These are phyloP conservation scores for Wickerhamiella brachini DNA, from an alignment of 805 yeast species.

Conservation along the genomic window DNA sequence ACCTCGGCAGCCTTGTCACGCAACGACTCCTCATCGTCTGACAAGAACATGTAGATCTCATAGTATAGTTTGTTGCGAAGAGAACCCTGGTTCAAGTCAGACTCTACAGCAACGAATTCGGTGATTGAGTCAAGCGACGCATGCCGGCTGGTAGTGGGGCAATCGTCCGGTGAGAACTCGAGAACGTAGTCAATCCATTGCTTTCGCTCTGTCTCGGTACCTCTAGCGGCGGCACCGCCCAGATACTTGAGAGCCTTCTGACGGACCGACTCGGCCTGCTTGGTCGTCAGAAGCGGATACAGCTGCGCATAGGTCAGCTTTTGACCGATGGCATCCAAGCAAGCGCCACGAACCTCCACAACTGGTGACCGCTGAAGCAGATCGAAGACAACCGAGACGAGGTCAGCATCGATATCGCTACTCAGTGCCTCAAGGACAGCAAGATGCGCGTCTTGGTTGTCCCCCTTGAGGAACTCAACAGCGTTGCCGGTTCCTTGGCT, in stretches of 20 bases:
- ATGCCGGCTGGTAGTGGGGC: conserved; percentile 33
- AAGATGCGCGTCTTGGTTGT: conserved; percentile 2
- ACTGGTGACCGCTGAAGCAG: background rate
- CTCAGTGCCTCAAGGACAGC: background rate
- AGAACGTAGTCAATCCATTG: conserved; percentile 23
- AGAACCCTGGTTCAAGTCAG: conserved; percentile 5
- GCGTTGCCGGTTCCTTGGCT: background rate
- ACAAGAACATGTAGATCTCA: conserved; percentile 15
- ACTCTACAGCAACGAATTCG: conserved; percentile 17
- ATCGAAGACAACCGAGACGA: background rate
- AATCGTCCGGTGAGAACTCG: conserved; percentile 28
- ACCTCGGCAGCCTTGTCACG: conserved; percentile 35
- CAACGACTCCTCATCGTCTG: conserved; percentile 56
- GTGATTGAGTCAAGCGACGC: conserved; percentile 33
- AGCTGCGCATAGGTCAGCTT: background rate
- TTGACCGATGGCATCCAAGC: background rate
- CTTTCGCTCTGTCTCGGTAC: background rate
- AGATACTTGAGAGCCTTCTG: conserved; percentile 11
- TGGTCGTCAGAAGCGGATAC: background rate
- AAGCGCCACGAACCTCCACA: background rate
- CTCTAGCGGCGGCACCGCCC: background rate
- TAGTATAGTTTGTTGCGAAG: conserved; percentile 2
- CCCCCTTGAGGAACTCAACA: background rate
- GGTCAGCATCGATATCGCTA: background rate
- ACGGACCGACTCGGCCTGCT: conserved; percentile 7